Evolutionary conservation across 441 rosid species (phyloP), one percentile per base, ranked within the genome.

Genomic region (Populus tomentosa): DNA sequence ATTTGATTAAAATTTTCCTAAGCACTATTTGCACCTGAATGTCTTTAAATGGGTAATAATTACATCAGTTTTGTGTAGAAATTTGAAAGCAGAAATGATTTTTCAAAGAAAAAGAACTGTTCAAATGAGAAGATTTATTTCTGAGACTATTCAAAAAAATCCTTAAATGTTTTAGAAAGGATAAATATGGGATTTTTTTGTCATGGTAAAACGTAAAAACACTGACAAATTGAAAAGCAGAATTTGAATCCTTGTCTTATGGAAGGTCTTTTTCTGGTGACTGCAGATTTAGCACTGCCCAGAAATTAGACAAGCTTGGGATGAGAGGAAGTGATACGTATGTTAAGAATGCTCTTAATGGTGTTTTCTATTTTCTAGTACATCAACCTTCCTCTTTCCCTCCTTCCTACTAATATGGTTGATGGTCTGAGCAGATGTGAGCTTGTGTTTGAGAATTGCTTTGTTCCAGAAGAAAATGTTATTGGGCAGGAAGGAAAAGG

Each of bases 261-360:
- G 69, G 20, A 64, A 71, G 72, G 21, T 38, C 79, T 80, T 42
- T 81, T 80, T 42, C 84, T 77, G 40, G 28, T 80, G 72, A 65
- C 72, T 85, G 86, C 96, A 96, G 99, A 86, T 96, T 90, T 85
- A 90, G 92, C 80, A 94, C 97, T 50, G 99, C 99, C 80, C 98
- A 96, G 87, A 96, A 96, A 77, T 81, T 96, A 83, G 99, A 96
- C 88, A 96, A 94, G 84, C 97, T 91, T 66, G 98, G 98, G 76
- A 95, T 96, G 98, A 91, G 97, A 24, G 99, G 99, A 86, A 94
- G 99, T 75, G 99, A 95, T 83, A 95, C 98, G 95, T 95, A 89
- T 68, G 87, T 59, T 56, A 68, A 67, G 65, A 75, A 69, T 77
- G 59, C 80, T 83, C 56, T 78, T 10, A 69, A 50, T 73, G 74